Conservation (phyloP, 495 filamentous ascomycete genomes). For the Aspergillus bridgeri region DNA sequence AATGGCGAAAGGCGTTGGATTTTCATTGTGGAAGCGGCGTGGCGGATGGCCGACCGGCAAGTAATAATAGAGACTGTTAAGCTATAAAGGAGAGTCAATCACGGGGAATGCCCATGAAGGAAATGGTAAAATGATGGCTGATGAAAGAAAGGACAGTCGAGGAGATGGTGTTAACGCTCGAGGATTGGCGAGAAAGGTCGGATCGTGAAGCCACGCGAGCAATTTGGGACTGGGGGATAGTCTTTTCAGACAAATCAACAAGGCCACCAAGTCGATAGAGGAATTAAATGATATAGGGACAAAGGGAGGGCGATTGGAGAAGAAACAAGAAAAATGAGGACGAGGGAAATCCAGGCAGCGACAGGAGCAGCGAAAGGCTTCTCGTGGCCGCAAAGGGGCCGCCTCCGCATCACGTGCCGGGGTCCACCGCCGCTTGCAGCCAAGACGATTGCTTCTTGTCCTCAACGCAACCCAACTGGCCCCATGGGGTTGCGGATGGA, state of each 20-base stretch:
- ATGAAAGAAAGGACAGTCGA: background rate
- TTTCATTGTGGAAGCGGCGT: conserved; percentile 28
- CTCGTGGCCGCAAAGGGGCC: conserved; percentile 15
- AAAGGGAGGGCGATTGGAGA: conserved; percentile 2
- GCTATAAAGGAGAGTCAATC: background rate
- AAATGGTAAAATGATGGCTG: background rate
- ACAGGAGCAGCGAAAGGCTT: background rate
- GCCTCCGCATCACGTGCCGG: conserved; percentile 13
- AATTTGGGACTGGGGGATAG: conserved; percentile 1
- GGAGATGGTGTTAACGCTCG: background rate
- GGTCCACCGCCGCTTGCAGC: background rate
- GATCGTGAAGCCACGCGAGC: conserved; percentile 9
- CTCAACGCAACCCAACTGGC: no score
- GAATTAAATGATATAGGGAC: background rate
- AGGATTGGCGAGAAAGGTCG: background rate
- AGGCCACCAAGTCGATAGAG: background rate
- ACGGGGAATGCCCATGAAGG: conserved; percentile 4
- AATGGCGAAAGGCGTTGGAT: conserved; percentile 26
- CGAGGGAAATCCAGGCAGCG: background rate
- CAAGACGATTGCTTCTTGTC: no score
- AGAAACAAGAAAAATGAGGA: conserved; percentile 3
- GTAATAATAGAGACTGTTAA: background rate
- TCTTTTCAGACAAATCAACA: background rate
- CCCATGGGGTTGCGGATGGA: background rate
- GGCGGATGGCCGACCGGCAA: conserved; percentile 12